Conservation (phyloP, 176 grass and related monocot genomes). For the Luzula sylvatica region DNA sequence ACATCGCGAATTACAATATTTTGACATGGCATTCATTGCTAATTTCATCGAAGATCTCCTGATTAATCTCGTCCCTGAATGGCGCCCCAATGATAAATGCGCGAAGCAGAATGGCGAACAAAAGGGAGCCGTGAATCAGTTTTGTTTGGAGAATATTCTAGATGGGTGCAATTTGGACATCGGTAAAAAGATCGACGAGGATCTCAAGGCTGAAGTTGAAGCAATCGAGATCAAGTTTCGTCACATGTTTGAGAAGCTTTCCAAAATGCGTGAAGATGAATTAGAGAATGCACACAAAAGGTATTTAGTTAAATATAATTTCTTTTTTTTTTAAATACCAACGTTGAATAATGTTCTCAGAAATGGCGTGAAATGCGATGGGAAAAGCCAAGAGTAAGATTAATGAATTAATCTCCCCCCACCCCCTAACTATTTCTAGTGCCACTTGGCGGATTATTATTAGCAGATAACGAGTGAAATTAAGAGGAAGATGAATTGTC, state of each 20-base stretch:
- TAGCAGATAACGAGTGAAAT: too few relatives aligned
- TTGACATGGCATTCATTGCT: slow-evolving; percentile 80
- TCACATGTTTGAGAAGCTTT: slow-evolving; percentile 55
- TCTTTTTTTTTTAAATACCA: too few relatives aligned
- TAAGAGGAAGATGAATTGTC: too few relatives aligned
- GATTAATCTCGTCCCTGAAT: slow-evolving; percentile 61
- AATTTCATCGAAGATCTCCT: slow-evolving; percentile 88
- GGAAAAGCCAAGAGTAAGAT: too few relatives aligned
- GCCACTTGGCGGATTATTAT: too few relatives aligned
- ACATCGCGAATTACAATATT: slow-evolving; percentile 71
- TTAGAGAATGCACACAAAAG: slow-evolving; percentile 42
- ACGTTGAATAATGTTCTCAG: too few relatives aligned
- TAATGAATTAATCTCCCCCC: too few relatives aligned
- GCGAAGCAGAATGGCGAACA: background rate
- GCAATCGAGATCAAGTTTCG: slow-evolving; percentile 58
- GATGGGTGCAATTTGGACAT: background rate
- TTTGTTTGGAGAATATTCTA: background rate
- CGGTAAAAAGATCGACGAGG: slow-evolving; percentile 27
- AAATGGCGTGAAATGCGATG: too few relatives aligned
- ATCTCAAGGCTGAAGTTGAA: slow-evolving; percentile 44
- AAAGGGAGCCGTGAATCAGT: background rate
- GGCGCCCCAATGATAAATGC: slow-evolving; percentile 28
- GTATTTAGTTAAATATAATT: slow-evolving; percentile 26
- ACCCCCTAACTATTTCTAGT: too few relatives aligned
- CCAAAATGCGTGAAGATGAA: slow-evolving; percentile 57